These are phyloP conservation scores for Camellia japonica DNA, from an alignment of 148 eudicot genomes.

Conservation along the genomic window DNA sequence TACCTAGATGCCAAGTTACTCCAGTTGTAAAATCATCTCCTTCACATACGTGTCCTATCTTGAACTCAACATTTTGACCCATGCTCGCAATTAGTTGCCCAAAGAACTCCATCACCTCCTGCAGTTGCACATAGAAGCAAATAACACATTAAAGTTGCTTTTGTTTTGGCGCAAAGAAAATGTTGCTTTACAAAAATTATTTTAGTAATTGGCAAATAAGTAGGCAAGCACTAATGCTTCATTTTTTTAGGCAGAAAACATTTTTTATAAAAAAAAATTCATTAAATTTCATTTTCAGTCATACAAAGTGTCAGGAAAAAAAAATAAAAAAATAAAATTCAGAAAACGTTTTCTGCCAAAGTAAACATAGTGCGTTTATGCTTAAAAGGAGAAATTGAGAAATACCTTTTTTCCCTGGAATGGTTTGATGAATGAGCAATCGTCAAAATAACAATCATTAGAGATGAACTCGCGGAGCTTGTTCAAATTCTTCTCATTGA, in stretches of 20 bases:
- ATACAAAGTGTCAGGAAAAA: too few relatives aligned
- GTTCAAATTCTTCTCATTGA: constrained; percentile 47
- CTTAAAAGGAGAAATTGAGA: neutral
- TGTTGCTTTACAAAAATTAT: too few relatives aligned
- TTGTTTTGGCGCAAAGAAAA: too few relatives aligned
- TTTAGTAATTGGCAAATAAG: too few relatives aligned
- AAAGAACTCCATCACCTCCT: constrained; percentile 60
- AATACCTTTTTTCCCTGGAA: constrained; percentile 67
- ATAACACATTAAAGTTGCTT: too few relatives aligned
- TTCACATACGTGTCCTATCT: constrained; percentile 46
- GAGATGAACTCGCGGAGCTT: constrained; percentile 42
- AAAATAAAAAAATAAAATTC: too few relatives aligned
- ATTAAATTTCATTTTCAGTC: too few relatives aligned
- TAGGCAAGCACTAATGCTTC: too few relatives aligned
- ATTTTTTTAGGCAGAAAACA: too few relatives aligned
- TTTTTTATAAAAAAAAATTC: too few relatives aligned
- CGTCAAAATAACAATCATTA: constrained; percentile 55
- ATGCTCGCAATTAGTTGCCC: constrained; percentile 48
- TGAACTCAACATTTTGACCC: constrained; percentile 63
- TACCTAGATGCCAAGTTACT: constrained; percentile 79
- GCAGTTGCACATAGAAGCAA: constrained; percentile 14
- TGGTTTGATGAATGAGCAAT: constrained; percentile 49
- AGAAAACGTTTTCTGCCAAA: too few relatives aligned
- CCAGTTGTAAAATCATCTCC: constrained; percentile 51
- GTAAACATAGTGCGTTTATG: neutral